Percentiles rank a stretch among this genome's conserved stretches.
phyloP scores from a whole-genome alignment of 2,329 filamentous ascomycete species.

The Polytolypa hystricis region DNA sequence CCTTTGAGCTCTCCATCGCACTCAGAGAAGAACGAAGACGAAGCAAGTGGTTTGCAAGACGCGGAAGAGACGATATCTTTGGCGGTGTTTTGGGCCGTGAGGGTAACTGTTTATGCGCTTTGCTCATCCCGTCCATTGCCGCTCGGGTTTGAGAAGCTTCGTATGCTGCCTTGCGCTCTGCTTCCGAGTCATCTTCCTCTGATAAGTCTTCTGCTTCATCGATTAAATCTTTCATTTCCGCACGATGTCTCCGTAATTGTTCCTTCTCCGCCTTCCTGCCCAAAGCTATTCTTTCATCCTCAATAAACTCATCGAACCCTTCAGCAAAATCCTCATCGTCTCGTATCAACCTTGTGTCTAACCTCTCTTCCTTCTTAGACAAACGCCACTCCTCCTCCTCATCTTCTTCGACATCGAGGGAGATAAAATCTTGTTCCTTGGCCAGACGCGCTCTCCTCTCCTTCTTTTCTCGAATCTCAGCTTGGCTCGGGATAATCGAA shows the following conservation, averaged over 20 bases:
- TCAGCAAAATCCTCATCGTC: constrained; percentile 91
- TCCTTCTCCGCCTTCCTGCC: constrained; percentile 70
- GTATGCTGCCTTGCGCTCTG: constrained; percentile 63
- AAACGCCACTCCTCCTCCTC: constrained; percentile 39
- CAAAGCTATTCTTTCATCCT: constrained; percentile 68
- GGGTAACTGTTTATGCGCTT: constrained; percentile 24
- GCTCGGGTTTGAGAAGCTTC: constrained; percentile 76
- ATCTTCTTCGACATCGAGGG: constrained; percentile 30
- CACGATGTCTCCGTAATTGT: constrained; percentile 51
- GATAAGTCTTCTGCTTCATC: constrained; percentile 60
- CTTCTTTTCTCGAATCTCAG: constrained; percentile 85
- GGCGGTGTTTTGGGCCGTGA: constrained; percentile 50
- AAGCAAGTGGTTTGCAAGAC: constrained; percentile 55
- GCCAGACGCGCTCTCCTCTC: constrained; percentile 74
- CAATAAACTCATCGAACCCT: constrained; percentile 84
- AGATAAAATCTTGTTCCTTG: constrained; percentile 47
- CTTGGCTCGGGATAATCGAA: constrained; percentile 60
- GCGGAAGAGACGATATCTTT: constrained; percentile 67
- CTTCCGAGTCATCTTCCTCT: constrained; percentile 53
- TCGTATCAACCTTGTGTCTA: constrained; percentile 61
- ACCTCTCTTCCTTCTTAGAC: constrained; percentile 48
- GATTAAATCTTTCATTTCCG: constrained; percentile 76
- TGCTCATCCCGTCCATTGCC: constrained; percentile 62
- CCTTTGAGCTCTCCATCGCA: constrained; percentile 53
- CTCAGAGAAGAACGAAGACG: constrained; percentile 51